Percentiles rank a stretch among this genome's conserved stretches.
These are phyloP conservation scores for Alternaria triticimaculans DNA, from an alignment of 2,329 filamentous ascomycete genomes.

Conservation along the genomic window DNA sequence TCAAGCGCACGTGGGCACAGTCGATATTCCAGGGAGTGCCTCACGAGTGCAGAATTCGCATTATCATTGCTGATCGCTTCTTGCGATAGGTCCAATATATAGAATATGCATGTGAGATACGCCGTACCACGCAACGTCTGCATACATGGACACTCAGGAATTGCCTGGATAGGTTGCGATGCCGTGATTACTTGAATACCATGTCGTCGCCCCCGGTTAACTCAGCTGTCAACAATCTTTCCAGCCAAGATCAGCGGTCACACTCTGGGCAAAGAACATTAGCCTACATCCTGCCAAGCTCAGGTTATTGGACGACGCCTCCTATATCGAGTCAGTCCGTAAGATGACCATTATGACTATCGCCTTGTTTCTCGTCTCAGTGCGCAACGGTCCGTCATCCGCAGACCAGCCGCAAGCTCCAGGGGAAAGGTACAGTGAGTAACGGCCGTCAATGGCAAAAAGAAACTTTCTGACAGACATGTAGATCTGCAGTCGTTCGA, in stretches of 20 bases:
- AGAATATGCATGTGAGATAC: not conserved
- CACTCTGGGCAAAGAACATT: slow-evolving; percentile 10
- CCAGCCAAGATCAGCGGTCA: slow-evolving; percentile 17
- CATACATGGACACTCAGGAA: not conserved
- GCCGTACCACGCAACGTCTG: not conserved
- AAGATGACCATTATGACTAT: slow-evolving; percentile 4
- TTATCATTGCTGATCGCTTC: not conserved
- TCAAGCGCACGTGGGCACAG: slow-evolving; percentile 3
- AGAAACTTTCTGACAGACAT: slow-evolving; percentile 12
- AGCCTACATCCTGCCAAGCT: slow-evolving; percentile 15
- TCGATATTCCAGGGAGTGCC: not conserved
- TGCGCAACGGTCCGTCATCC: slow-evolving; percentile 11
- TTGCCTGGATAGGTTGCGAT: slow-evolving; percentile 1
- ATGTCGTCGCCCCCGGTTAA: not conserved
- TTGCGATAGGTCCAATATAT: not conserved
- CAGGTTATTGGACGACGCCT: slow-evolving; percentile 8
- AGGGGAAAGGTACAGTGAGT: slow-evolving; percentile 7
- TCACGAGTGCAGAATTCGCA: not conserved
- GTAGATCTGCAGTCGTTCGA: slow-evolving; percentile 15
- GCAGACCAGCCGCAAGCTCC: slow-evolving; percentile 4
- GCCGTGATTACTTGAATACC: not conserved
- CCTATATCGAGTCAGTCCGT: slow-evolving; percentile 8
- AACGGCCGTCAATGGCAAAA: not conserved
- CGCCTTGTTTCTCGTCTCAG: slow-evolving; percentile 9
- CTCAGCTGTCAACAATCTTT: slow-evolving; percentile 4